Conservation (phyloP, 2,329 filamentous ascomycete genomes). For the Fusarium sp. region DNA sequence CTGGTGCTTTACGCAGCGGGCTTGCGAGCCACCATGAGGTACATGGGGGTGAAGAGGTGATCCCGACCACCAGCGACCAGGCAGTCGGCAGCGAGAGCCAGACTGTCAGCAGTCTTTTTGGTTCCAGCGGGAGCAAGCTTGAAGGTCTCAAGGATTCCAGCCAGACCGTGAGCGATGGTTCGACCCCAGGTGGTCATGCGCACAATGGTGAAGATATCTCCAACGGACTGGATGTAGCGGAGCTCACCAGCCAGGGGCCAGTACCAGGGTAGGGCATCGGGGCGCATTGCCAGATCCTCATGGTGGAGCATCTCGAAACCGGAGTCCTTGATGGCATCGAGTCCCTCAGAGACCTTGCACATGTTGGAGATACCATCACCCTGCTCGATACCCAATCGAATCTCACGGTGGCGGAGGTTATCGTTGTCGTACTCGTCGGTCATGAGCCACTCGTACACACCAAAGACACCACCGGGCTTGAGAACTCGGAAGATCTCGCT, state of each 20-base stretch:
- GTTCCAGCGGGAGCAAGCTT: conserved; percentile 84
- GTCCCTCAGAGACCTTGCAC: conserved; percentile 85
- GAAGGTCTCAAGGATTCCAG: conserved; percentile 81
- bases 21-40: conserved; percentile 94
- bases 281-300: conserved; percentile 86
- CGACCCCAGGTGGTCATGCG: conserved; percentile 92
- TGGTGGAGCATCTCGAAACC: conserved; percentile 87
- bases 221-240: conserved; percentile 82
- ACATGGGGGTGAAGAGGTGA: conserved; percentile 99
- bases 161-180: conserved; percentile 78
- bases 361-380: conserved; percentile 98
- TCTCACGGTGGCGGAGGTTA: conserved; percentile 86
- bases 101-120: conserved; percentile 93
- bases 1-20: conserved; percentile 59
- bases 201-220: conserved; percentile 84
- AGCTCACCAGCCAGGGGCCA: conserved; percentile 90
- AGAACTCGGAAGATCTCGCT: conserved; percentile 93
- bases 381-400: conserved; percentile 94
- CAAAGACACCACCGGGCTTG: conserved; percentile 95
- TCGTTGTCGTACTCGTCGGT: conserved; percentile 93
- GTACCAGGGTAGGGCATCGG: conserved; percentile 89
- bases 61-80: conserved; percentile 87
- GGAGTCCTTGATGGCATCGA: conserved; percentile 85
- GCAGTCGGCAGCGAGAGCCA: conserved; percentile 85
- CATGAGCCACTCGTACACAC: conserved; percentile 99